phyloP scores from a whole-genome alignment of 2,329 filamentous ascomycete genomes.

The Sporothrix euskadiensis region DNA sequence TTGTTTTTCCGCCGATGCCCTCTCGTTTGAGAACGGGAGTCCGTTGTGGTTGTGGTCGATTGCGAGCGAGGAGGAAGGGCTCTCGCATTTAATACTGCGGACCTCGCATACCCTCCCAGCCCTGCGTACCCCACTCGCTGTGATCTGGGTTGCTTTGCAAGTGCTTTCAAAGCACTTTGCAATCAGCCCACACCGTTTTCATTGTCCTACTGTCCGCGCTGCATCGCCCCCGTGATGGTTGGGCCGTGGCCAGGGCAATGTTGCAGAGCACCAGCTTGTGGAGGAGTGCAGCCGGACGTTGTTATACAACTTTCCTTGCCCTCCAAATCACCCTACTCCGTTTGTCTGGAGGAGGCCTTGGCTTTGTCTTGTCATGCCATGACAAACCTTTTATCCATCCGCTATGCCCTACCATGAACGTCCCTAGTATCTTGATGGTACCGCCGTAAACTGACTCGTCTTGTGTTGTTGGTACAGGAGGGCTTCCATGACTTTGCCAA shows the following conservation, averaged over 20 bases:
- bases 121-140: conserved; percentile 32
- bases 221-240: neutral
- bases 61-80: neutral
- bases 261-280: neutral
- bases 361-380: neutral
- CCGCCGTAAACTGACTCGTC: neutral
- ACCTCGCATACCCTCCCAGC: conserved; percentile 9
- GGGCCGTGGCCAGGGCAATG: neutral
- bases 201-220: neutral
- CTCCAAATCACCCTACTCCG: neutral
- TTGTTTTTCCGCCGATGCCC: neutral
- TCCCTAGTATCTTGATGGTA: neutral
- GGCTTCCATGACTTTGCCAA: conserved; percentile 50
- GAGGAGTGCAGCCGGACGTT: neutral
- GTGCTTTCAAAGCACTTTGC: conserved; percentile 33
- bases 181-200: neutral
- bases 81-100: conserved; percentile 29
- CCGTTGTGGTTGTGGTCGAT: neutral
- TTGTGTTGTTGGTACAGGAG: conserved; percentile 45
- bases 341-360: neutral
- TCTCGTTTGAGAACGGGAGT: neutral
- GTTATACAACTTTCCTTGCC: neutral
- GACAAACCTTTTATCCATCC: neutral
- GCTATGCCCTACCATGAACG: neutral
- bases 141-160: conserved; percentile 28